A percentile compares a stretch with the other conserved stretches of the same genome.
Evolutionary conservation across 495 filamentous ascomycete genomes (phyloP).

Genomic region (Penicillium tannophilum): DNA sequence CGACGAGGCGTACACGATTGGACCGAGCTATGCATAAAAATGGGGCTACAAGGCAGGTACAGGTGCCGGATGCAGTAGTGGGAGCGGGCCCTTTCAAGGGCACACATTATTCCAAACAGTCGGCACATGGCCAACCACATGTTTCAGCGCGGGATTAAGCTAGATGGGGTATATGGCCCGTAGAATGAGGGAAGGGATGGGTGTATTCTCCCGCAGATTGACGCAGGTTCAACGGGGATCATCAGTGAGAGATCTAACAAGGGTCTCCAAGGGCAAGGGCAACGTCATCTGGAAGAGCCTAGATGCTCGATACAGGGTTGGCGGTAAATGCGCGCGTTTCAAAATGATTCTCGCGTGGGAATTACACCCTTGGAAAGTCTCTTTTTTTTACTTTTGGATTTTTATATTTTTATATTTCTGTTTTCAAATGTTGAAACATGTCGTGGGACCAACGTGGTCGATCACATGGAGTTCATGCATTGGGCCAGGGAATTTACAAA

Average conservation of each 20-base stretch:
- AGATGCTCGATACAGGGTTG: conserved; percentile 10
- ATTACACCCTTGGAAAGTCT: not conserved
- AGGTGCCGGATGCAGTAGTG: conserved; percentile 14
- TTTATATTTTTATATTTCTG: conserved; percentile 4
- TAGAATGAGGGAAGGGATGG: conserved; percentile 31
- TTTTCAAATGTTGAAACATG: conserved; percentile 18
- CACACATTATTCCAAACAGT: not conserved
- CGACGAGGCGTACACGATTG: conserved; percentile 27
- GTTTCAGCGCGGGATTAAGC: conserved; percentile 23
- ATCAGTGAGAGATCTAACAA: conserved; percentile 25
- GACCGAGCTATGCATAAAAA: conserved; percentile 13
- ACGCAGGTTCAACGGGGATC: conserved; percentile 20
- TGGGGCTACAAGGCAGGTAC: conserved; percentile 28
- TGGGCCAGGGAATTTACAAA: conserved; percentile 15
- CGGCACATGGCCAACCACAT: conserved; percentile 33
- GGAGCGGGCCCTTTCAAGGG: not conserved
- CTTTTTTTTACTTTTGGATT: conserved; percentile 1
- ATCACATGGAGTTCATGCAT: conserved; percentile 36
- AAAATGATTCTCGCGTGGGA: conserved; percentile 27
- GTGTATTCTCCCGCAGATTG: conserved; percentile 8
- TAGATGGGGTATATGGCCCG: conserved; percentile 18
- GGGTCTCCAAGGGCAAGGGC: conserved; percentile 12
- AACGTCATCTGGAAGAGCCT: conserved; percentile 22
- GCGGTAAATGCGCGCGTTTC: conserved; percentile 20
- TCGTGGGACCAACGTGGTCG: conserved; percentile 40